Evolutionary conservation across 1,139 yeast genomes (phyloP), one percentile per base, ranked within the genome.

Genomic region (Blastobotrys persicus): DNA sequence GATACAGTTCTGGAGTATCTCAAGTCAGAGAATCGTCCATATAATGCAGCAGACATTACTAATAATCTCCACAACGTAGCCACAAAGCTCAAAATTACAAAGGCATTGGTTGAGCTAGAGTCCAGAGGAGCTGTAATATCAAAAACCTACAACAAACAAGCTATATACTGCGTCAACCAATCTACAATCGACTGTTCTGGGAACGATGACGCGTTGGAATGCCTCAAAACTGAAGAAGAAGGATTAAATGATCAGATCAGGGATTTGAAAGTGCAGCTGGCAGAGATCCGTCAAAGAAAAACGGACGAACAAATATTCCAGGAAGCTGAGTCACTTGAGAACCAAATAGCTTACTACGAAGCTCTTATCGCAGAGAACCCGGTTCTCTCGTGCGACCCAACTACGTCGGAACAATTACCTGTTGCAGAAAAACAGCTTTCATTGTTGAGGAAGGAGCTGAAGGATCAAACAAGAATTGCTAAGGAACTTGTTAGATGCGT

Each of bases 21-120:
- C 62, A 55, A 60, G 46, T 53, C 56, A 2, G 73, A 67, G 57
- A 73, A 73, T 59, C 64, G 73, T 44, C 77, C 75, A 7, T 69
- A 70, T 49, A 68, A 74, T 1, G 64, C 67, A 2, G 62, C 63
- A 18, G 76, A 72, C 54, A 63, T 72, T 39, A 55, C 64, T 33
- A 63, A 65, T 44, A 72, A 72, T 53, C 55, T 72, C 42, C 74
- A 70, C 47, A 68, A 66, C 16, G 54, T 60, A 7, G 42, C 69
- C 2, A 53, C 63, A 3, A 71, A 70, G 48, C 41, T 65, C 1
- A 63, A 59, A 4, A 64, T 67, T 32, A 49, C 54, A 3, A 63
- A 60, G 33, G 63, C 68, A 1, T 45, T 72, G 23, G 68, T 68
- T 1, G 44, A 55, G 2, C 58, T 72, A 17, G 61, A 65, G 2